Evolutionary conservation across 1,139 yeast species (phyloP), one percentile per base, ranked within the genome.

Genomic region (Diutina pseudorugosa): DNA sequence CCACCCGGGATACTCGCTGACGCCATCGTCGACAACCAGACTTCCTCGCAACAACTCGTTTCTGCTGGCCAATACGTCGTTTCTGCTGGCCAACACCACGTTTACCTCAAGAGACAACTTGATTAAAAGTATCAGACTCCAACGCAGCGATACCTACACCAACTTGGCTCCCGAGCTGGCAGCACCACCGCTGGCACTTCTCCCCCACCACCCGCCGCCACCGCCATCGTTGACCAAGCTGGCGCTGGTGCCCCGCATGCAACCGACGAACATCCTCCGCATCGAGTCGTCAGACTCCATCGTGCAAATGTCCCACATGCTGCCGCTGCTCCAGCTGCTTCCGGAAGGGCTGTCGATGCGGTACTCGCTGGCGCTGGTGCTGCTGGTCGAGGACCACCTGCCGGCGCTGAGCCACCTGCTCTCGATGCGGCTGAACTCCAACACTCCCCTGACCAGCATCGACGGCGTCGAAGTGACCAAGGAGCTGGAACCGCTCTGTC

Each of bases 361-460:
- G 14, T 45, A 45, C 21, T 45, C 49, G 21, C 23, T 18, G 36
- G 18, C 49, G 4, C 49, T 45, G 49, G 49, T 45, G 23, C 27
- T 33, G 20, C 49, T 45, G 49, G 49, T 45, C 1, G 49, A 45
- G 6, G 49, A 45, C 4, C 27, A 33, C 5, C 25, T 30, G 36
- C 36, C 36, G n/a, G 36, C 36, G n/a, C 36, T 30, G 36, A 30
- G 36, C 36, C 36, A 30, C n/a, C 36, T 30, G 36, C 36, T 30
- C 48, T 58, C 68, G 49, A 64, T 62, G 53, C 60, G 71, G 41
- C 63, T 68, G 12, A 57, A 63, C 45, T 63, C 72, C 1, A 70
- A 68, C 49, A 71, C 75, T 4, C 75, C 76, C 1, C 69, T 68
- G 41, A 70, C 75, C 1, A 68, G 73, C 1, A 67, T 71, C 21